These are phyloP conservation scores for Camelina sativa DNA, from an alignment of 345 rosid genomes.

Conservation along the genomic window DNA sequence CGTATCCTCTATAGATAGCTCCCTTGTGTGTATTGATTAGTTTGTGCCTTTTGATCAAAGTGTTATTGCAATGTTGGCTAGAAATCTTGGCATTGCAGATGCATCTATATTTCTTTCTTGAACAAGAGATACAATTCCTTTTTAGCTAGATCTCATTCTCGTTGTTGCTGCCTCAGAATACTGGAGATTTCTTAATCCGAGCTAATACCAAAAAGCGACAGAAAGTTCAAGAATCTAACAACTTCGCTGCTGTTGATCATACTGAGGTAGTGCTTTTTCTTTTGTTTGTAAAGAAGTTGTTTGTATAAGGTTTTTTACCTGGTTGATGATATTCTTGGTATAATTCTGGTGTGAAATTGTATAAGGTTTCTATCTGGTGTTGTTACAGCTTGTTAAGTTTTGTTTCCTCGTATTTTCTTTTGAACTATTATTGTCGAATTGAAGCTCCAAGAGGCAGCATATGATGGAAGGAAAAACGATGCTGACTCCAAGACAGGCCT, in stretches of 20 bases:
- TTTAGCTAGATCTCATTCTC: constrained; percentile 19
- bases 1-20: neutral
- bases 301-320: neutral
- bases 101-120: constrained; percentile 1
- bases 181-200: constrained; percentile 87
- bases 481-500: constrained; percentile 60
- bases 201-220: constrained; percentile 89
- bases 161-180: constrained; percentile 56
- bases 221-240: constrained; percentile 65
- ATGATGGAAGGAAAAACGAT: constrained; percentile 71
- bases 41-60: constrained; percentile 26
- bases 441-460: constrained; percentile 50
- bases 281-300: constrained; percentile 6
- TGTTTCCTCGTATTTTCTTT: neutral
- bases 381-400: neutral
- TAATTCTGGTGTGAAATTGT: neutral
- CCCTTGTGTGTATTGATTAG: constrained; percentile 15
- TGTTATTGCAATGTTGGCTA: neutral
- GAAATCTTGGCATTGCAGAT: neutral
- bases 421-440: constrained; percentile 22
- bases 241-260: constrained; percentile 53
- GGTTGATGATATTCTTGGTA: neutral
- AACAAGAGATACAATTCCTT: neutral
- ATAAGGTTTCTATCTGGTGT: neutral
- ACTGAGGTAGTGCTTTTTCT: constrained; percentile 58